Percentiles rank a stretch among this genome's conserved stretches.
phyloP scores from a whole-genome alignment of 306 rosid genomes.

The Gastrolobium villosum region DNA sequence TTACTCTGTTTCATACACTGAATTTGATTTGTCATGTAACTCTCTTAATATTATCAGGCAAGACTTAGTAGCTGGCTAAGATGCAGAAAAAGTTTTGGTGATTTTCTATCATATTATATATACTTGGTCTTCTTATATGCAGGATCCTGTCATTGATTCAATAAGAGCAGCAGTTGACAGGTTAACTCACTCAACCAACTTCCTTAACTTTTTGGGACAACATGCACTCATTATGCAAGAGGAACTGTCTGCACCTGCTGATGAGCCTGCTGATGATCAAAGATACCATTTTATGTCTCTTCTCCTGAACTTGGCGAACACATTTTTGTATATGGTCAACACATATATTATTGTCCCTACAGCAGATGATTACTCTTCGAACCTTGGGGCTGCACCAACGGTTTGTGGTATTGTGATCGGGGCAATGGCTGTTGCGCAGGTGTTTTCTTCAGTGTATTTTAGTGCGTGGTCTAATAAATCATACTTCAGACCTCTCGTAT shows the following conservation, averaged over 20 bases:
- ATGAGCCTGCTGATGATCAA: constrained; percentile 68
- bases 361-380: constrained; percentile 89
- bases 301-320: constrained; percentile 77
- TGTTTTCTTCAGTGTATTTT: constrained; percentile 90
- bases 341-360: constrained; percentile 94
- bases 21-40: constrained; percentile 5
- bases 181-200: constrained; percentile 83
- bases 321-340: constrained; percentile 93
- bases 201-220: constrained; percentile 84
- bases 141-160: constrained; percentile 87
- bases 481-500: constrained; percentile 87
- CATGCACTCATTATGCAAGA: constrained; percentile 94
- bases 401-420: constrained; percentile 96
- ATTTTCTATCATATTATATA: constrained; percentile 23
- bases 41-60: constrained; percentile 10
- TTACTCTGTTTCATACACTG: constrained; percentile 32
- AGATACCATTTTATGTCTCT: constrained; percentile 85
- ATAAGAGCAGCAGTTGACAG: constrained; percentile 87
- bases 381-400: constrained; percentile 95
- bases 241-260: constrained; percentile 73
- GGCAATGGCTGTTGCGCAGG: constrained; percentile 96
- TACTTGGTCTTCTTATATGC: constrained; percentile 49
- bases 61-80: constrained; percentile 14
- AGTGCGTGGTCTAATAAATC: constrained; percentile 96
- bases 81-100: neutral